phyloP scores from a whole-genome alignment of 805 yeast species.

The Candida ipomoeae region DNA sequence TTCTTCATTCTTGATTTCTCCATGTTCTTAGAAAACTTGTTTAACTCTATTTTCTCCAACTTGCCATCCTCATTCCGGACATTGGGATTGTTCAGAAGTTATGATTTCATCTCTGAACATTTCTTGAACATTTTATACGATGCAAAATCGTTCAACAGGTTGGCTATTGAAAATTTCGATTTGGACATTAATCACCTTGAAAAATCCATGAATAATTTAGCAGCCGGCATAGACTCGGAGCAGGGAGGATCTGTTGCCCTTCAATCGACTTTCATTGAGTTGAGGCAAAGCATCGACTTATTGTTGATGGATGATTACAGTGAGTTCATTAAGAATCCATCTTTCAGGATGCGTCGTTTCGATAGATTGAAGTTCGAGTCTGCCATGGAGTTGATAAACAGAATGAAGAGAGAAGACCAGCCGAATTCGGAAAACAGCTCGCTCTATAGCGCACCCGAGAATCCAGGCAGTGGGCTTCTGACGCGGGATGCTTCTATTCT shows the following conservation, averaged over 20 bases:
- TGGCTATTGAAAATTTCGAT: conserved; percentile 69
- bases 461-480: conserved; percentile 9
- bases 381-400: conserved; percentile 58
- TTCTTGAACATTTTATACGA: conserved; percentile 58
- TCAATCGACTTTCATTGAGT: conserved; percentile 69
- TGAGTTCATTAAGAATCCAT: conserved; percentile 52
- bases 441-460: conserved; percentile 7
- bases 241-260: conserved; percentile 46
- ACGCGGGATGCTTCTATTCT: conserved; percentile 17
- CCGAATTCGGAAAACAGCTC: conserved; percentile 15
- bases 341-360: conserved; percentile 48
- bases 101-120: conserved; percentile 75
- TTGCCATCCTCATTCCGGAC: conserved; percentile 76
- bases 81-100: conserved; percentile 77
- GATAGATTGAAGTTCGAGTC: conserved; percentile 72
- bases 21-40: conserved; percentile 76
- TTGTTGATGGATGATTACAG: conserved; percentile 61
- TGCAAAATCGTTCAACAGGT: conserved; percentile 53
- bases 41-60: conserved; percentile 76
- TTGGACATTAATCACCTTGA: conserved; percentile 78
- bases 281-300: conserved; percentile 75
- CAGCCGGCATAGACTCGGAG: conserved; percentile 17
- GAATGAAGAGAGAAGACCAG: conserved; percentile 32
- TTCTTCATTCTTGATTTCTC: conserved; percentile 79
- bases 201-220: conserved; percentile 40